phyloP scores from a whole-genome alignment of 495 filamentous ascomycete species.

The Talaromyces stipitatus region DNA sequence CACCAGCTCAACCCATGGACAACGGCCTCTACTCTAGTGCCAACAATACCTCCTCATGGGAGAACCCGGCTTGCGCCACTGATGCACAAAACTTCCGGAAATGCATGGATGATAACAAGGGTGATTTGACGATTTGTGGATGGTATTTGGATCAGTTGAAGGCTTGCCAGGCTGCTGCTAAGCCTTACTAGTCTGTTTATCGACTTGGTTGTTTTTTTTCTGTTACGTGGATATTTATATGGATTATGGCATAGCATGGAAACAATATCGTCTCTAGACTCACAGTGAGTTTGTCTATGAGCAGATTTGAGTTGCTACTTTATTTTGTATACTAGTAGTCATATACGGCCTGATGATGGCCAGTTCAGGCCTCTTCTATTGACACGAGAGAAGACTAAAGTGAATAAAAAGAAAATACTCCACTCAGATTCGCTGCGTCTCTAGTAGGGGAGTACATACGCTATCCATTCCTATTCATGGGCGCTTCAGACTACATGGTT shows the following conservation, averaged over 20 bases:
- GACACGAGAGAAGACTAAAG: conserved; percentile 3
- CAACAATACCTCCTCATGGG: conserved; percentile 39
- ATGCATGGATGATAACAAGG: conserved; percentile 91
- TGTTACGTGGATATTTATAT: not conserved
- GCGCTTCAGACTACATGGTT: no score
- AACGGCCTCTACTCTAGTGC: conserved; percentile 45
- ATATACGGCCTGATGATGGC: conserved; percentile 13
- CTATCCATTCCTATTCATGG: not conserved
- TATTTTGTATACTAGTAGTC: conserved; percentile 15
- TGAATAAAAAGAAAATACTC: conserved; percentile 14
- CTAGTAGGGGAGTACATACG: not conserved
- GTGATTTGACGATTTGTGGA: conserved; percentile 89
- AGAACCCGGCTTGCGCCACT: conserved; percentile 57
- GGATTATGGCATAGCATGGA: conserved; percentile 5
- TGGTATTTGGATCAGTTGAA: conserved; percentile 99
- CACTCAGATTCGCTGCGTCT: conserved; percentile 6
- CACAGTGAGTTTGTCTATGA: not conserved
- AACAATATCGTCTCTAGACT: not conserved
- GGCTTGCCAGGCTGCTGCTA: conserved; percentile 87
- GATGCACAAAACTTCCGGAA: conserved; percentile 82
- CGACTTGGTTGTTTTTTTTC: not conserved
- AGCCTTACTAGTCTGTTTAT: conserved; percentile 58
- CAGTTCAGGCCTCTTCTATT: not conserved
- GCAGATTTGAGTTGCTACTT: conserved; percentile 4
- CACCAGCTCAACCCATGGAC: conserved; percentile 38